Evolutionary conservation across 106 monocot species (phyloP).

Genomic region (Dioscorea zingiberensis): DNA sequence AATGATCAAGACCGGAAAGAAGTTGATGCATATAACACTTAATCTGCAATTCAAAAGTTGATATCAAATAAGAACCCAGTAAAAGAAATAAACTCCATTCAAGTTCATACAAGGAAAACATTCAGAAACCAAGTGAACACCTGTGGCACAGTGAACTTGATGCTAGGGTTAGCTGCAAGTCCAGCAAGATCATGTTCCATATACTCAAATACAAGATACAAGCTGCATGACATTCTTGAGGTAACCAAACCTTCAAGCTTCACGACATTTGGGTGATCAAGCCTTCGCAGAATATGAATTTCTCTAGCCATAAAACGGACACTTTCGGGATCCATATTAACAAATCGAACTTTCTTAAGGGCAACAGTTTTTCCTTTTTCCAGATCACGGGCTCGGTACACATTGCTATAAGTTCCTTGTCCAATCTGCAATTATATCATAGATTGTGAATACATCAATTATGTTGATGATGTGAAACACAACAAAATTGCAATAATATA

Average conservation of each 20-base stretch:
- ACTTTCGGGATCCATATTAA: slow-evolving; percentile 63
- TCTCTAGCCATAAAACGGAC: slow-evolving; percentile 71
- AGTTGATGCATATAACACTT: slow-evolving; percentile 64
- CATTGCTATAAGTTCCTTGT: slow-evolving; percentile 65
- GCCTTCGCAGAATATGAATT: slow-evolving; percentile 45
- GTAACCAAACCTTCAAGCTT: slow-evolving; percentile 51
- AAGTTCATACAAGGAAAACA: background rate
- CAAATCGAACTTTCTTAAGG: slow-evolving; percentile 59
- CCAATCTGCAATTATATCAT: slow-evolving; percentile 45
- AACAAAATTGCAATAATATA: too few species aligned
- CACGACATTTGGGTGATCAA: slow-evolving; percentile 54
- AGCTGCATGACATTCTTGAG: slow-evolving; percentile 37
- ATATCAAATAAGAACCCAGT: background rate
- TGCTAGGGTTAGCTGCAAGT: slow-evolving; percentile 39
- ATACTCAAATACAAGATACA: slow-evolving; percentile 66
- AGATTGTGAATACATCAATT: too few species aligned
- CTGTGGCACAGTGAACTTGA: slow-evolving; percentile 58
- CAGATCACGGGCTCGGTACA: slow-evolving; percentile 49
- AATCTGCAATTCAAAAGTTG: slow-evolving; percentile 23
- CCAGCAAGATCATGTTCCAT: slow-evolving; percentile 75
- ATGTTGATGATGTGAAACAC: background rate
- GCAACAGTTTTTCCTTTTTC: slow-evolving; percentile 48
- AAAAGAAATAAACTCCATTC: background rate
- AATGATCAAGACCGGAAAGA: slow-evolving; percentile 49
- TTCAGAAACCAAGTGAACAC: slow-evolving; percentile 7